These are phyloP conservation scores for Diplogelasinospora grovesii DNA, from an alignment of 495 filamentous ascomycete genomes.

Conservation along the genomic window DNA sequence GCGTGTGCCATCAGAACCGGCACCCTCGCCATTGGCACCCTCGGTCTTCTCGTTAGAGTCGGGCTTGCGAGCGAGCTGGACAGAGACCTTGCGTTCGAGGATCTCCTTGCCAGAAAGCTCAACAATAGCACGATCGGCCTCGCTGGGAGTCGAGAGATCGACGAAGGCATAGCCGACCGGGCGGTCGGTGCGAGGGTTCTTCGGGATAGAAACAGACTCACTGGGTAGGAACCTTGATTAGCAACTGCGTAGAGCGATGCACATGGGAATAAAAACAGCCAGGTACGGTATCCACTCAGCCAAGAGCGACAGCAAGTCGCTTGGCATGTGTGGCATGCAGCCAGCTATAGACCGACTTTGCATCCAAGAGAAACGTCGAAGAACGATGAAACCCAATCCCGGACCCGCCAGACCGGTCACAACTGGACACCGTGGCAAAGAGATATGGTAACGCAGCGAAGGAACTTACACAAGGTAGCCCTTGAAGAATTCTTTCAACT, in stretches of 20 bases:
- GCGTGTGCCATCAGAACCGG: slow-evolving; percentile 62
- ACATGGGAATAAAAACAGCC: too few species aligned
- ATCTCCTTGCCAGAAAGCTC: slow-evolving; percentile 96
- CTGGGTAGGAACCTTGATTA: slow-evolving; percentile 41
- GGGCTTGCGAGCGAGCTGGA: slow-evolving; percentile 96
- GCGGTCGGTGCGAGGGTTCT: slow-evolving; percentile 96
- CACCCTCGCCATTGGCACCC: slow-evolving; percentile 57
- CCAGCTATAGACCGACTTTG: too few species aligned
- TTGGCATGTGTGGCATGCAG: too few species aligned
- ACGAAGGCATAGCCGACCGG: slow-evolving; percentile 99
- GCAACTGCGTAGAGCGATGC: too few species aligned
- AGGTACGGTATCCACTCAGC: too few species aligned
- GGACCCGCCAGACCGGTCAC: too few species aligned
- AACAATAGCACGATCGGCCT: slow-evolving; percentile 88
- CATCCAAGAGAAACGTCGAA: too few species aligned
- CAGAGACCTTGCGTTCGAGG: slow-evolving; percentile 95
- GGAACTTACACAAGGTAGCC: slow-evolving; percentile 89
- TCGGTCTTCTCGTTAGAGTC: slow-evolving; percentile 76
- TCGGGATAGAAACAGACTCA: slow-evolving; percentile 96
- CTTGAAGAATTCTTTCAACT: slow-evolving; percentile 99
- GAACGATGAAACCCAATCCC: too few species aligned
- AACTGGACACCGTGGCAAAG: neutral
- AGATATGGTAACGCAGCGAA: slow-evolving; percentile 1
- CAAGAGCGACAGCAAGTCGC: too few species aligned
- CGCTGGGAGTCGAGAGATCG: slow-evolving; percentile 85